These are phyloP conservation scores for Crithidia brevicula DNA, from an alignment of 208 protist genomes.

Conservation along the genomic window DNA sequence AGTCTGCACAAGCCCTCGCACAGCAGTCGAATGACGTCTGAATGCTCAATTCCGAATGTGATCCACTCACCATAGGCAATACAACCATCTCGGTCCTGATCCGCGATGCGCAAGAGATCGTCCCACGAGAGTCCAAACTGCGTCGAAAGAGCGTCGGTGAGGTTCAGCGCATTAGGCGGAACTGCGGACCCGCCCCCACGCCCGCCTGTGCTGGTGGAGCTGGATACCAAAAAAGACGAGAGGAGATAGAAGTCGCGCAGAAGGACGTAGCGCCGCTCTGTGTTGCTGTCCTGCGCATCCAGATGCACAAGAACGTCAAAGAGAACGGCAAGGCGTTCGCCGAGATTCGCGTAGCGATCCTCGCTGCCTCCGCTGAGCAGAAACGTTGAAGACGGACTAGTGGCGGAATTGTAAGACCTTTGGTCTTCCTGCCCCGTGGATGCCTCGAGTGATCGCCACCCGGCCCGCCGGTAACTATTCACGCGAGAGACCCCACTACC, in stretches of 20 bases:
- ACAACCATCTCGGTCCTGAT: slow-evolving; percentile 52
- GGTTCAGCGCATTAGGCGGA: neutral
- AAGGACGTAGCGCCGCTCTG: slow-evolving; percentile 41
- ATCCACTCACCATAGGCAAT: slow-evolving; percentile 64
- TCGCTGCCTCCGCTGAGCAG: slow-evolving; percentile 10
- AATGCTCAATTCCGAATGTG: slow-evolving; percentile 44
- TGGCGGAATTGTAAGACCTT: neutral
- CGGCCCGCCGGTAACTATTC: neutral
- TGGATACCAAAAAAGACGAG: slow-evolving; percentile 14
- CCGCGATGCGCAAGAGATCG: slow-evolving; percentile 49
- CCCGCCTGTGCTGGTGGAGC: slow-evolving; percentile 9
- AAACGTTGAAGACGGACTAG: slow-evolving; percentile 1
- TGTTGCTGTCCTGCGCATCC: slow-evolving; percentile 20
- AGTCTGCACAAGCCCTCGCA: slow-evolving; percentile 24
- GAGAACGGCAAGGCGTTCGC: slow-evolving; percentile 20
- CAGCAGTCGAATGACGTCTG: slow-evolving; percentile 44
- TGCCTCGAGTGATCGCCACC: neutral
- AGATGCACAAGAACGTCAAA: slow-evolving; percentile 33
- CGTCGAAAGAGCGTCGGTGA: slow-evolving; percentile 14
- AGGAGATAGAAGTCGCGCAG: slow-evolving; percentile 48
- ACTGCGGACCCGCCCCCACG: slow-evolving; percentile 8
- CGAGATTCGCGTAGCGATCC: slow-evolving; percentile 17
- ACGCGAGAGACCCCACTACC: neutral
- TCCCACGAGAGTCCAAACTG: slow-evolving; percentile 25
- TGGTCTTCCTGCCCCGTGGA: neutral